Percentiles rank a stretch among this genome's conserved stretches.
phyloP scores from a whole-genome alignment of 2,329 filamentous ascomycete species.

The Verticillium alfalfae region DNA sequence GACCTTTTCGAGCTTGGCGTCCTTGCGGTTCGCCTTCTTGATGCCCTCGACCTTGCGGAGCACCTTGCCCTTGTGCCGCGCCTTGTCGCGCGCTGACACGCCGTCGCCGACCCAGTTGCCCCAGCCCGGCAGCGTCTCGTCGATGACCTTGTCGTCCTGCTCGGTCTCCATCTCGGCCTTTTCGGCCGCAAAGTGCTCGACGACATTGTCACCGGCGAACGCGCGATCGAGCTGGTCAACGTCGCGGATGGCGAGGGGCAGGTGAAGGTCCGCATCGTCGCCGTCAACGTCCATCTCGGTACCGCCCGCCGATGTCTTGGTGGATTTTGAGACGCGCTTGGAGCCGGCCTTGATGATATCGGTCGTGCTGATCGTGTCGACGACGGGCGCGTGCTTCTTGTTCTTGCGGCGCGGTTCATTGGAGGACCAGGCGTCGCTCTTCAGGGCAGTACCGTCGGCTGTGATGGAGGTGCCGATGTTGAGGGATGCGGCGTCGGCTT shows the following conservation, averaged over 20 bases:
- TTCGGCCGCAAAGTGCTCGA: constrained; percentile 73
- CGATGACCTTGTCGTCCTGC: constrained; percentile 77
- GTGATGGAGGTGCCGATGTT: constrained; percentile 15
- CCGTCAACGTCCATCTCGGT: constrained; percentile 29
- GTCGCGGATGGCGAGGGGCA: constrained; percentile 54
- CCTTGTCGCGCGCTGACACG: constrained; percentile 64
- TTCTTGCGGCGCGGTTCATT: constrained; percentile 30
- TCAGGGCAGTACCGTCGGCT: constrained; percentile 15
- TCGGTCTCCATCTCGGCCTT: constrained; percentile 67
- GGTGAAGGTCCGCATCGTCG: constrained; percentile 35
- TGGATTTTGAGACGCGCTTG: constrained; percentile 16
- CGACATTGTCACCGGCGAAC: constrained; percentile 84
- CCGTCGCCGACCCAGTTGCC: constrained; percentile 86
- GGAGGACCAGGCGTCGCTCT: constrained; percentile 35
- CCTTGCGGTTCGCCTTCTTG: constrained; percentile 71
- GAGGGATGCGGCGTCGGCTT: constrained; percentile 13
- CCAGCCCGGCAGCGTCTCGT: constrained; percentile 90
- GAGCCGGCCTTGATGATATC: constrained; percentile 20
- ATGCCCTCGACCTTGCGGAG: constrained; percentile 66
- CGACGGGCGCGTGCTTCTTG: constrained; percentile 24
- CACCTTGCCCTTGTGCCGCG: constrained; percentile 56
- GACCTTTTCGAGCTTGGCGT: constrained; percentile 74
- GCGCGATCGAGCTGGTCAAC: constrained; percentile 71
- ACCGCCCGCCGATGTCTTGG: constrained; percentile 12
- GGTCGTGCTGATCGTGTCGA: constrained; percentile 32